phyloP scores from a whole-genome alignment of 495 filamentous ascomycete species.

The Ascodesmis nigricans region DNA sequence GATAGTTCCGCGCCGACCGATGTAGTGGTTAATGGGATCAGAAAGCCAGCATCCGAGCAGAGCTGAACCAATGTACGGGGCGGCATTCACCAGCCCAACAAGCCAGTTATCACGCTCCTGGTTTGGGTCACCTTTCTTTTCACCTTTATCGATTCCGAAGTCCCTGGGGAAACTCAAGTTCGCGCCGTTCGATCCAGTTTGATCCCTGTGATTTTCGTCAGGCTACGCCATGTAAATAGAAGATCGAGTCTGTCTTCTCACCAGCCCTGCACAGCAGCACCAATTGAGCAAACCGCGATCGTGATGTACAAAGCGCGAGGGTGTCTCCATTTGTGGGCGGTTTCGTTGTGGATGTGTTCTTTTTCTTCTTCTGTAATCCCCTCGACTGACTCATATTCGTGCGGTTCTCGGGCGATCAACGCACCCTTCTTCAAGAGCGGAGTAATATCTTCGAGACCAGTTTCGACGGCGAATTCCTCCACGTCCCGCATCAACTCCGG shows the following conservation, averaged over 20 bases:
- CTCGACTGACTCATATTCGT: slow-evolving; percentile 30
- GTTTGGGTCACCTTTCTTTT: slow-evolving; percentile 15
- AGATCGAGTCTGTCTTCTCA: too few relatives aligned
- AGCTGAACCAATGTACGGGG: slow-evolving; percentile 60
- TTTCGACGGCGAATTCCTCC: slow-evolving; percentile 31
- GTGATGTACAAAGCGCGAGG: slow-evolving; percentile 37
- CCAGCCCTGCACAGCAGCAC: slow-evolving; percentile 56
- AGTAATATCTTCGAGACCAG: slow-evolving; percentile 30
- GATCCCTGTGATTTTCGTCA: too few relatives aligned
- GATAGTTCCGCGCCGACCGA: slow-evolving; percentile 47
- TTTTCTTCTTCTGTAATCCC: slow-evolving; percentile 35
- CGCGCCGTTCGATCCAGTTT: slow-evolving; percentile 52
- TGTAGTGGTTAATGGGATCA: slow-evolving; percentile 42
- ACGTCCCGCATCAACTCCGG: slow-evolving; percentile 33
- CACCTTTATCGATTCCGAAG: slow-evolving; percentile 34
- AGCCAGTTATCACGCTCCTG: slow-evolving; percentile 25
- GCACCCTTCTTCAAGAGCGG: slow-evolving; percentile 36
- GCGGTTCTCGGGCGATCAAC: slow-evolving; percentile 41
- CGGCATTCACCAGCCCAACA: slow-evolving; percentile 39
- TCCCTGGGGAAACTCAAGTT: slow-evolving; percentile 44
- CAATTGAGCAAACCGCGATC: slow-evolving; percentile 46
- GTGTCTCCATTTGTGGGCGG: slow-evolving; percentile 41
- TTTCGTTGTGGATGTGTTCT: slow-evolving; percentile 31
- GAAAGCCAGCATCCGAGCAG: slow-evolving; percentile 48
- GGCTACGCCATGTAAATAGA: too few relatives aligned